Base-by-base conservation (phyloP, 1,139 yeast genomes). In the Nakaseomyces sp. region DNA sequence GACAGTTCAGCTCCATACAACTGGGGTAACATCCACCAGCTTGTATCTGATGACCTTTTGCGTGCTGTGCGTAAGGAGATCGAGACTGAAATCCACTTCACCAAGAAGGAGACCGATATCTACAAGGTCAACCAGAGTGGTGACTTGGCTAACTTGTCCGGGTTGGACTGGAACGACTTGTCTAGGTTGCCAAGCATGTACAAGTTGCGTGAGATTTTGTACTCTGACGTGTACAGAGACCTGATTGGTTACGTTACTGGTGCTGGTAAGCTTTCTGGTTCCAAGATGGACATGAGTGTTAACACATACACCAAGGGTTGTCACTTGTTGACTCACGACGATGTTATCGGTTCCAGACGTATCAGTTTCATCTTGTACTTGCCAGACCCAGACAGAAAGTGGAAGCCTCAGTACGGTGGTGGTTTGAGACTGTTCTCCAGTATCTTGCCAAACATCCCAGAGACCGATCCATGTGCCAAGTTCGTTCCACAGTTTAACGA, bases 61-160 rank as follows among this genome's bases (percentile, higher is more conserved):
- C 70, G 93, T 51, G 72, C 74, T 33, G 98, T 93, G 2, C 74
- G 97, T 42, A 74, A 76, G 46, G 98, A 93, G 61, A 89, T 93
- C 32, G 73, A 86, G 54, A 69, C 72, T 5, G 84, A 88, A 57
- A 81, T 93, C 47, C 93, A 85, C 40, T 93, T 93, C 68, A 88
- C 97, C 16, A 79, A 81, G 57, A 93, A 91, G 64, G 98, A 93
- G 64, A 93, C 99, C 0, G 98, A 93, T 59, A 93, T 93, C 49
- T 93, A 93, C 66, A 89, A 87, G 62, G 95, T 93, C 26, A 81
- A 73, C 61, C 99, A 93, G 64, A 82, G 93, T 41, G 99, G 98
- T 22, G 98, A 93, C 63, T 72, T 93, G 55, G 96, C 96, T 35
- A 93, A 93, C 60, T 67, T 93, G 41, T 83, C 94, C 0, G 96